Percentiles rank a stretch among this genome's conserved stretches.
Evolutionary conservation across 164 flowering plant species (phyloP).

Genomic region (Houttuynia cordata): DNA sequence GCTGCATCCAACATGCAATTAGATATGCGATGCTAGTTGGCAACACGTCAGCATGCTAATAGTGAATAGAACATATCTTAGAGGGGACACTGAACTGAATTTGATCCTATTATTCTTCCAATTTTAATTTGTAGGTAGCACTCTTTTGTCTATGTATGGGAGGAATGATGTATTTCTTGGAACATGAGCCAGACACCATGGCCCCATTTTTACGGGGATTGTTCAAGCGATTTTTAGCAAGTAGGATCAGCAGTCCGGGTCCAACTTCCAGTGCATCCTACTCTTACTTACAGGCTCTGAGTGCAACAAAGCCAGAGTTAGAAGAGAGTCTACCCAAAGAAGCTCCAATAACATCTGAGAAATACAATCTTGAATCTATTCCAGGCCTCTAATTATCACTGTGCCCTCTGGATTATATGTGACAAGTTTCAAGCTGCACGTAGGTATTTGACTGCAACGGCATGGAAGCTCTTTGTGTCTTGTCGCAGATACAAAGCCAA

Average conservation of each 20-base stretch:
- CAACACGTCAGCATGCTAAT: too few relatives aligned
- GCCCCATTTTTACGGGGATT: conserved; percentile 85
- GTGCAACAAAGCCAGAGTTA: conserved; percentile 38
- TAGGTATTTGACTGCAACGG: neutral
- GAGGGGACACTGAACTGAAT: neutral
- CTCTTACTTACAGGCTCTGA: conserved; percentile 50
- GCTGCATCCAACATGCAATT: neutral
- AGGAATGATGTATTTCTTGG: conserved; percentile 89
- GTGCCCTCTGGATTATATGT: neutral
- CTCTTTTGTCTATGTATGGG: conserved; percentile 89
- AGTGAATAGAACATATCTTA: neutral
- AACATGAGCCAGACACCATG: conserved; percentile 95
- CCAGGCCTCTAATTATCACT: conserved; percentile 52
- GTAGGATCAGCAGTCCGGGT: conserved; percentile 77
- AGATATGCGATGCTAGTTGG: too few relatives aligned
- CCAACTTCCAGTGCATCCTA: conserved; percentile 48
- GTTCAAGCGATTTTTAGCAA: conserved; percentile 88
- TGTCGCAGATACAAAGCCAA: too few relatives aligned
- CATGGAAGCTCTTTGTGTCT: too few relatives aligned
- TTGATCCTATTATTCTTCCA: neutral
- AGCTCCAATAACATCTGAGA: conserved; percentile 29
- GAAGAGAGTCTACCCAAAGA: conserved; percentile 27
- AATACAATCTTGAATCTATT: conserved; percentile 86
- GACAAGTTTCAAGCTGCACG: neutral
- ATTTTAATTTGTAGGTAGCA: conserved; percentile 38